Conservation (phyloP, 1,139 yeast species). For the Chernovozyma aurita region DNA sequence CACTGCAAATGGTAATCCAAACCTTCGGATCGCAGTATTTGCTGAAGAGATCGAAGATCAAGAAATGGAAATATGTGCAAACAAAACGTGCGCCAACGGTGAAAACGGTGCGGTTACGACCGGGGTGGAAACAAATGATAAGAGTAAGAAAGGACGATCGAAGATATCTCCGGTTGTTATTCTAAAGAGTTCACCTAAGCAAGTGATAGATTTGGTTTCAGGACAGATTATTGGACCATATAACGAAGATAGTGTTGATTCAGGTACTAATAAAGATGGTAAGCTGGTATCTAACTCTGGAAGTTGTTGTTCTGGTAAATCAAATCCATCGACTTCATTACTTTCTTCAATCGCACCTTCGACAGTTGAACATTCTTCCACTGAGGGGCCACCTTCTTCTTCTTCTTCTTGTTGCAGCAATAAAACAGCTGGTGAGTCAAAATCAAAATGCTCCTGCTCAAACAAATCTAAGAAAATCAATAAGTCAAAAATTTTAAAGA, state of each 20-base stretch:
- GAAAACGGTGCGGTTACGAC: not conserved
- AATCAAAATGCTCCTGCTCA: constrained; percentile 1
- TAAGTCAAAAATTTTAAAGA: constrained; percentile 34
- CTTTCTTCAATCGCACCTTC: no score
- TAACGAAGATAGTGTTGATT: constrained; percentile 15
- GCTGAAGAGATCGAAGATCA: constrained; percentile 41
- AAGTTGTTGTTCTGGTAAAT: no score
- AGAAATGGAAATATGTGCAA: constrained; percentile 10
- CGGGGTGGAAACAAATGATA: not conserved
- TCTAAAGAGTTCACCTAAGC: constrained; percentile 45
- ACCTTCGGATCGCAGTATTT: constrained; percentile 55
- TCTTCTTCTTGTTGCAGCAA: no score
- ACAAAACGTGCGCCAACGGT: constrained; percentile 4
- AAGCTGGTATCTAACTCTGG: no score
- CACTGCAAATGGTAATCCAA: constrained; percentile 42
- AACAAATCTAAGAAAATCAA: constrained; percentile 17
- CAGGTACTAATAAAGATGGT: no score
- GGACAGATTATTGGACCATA: constrained; percentile 44
- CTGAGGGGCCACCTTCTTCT: no score
- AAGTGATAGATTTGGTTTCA: constrained; percentile 45
- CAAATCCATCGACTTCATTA: no score
- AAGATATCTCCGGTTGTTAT: constrained; percentile 31
- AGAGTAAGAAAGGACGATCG: constrained; percentile 2
- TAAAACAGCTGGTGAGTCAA: no score
- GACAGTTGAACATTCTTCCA: no score